A percentile compares a stretch with the other conserved stretches of the same genome.
Evolutionary conservation across 2,329 filamentous ascomycete genomes (phyloP).

Genomic region (Xylaria polymorpha): DNA sequence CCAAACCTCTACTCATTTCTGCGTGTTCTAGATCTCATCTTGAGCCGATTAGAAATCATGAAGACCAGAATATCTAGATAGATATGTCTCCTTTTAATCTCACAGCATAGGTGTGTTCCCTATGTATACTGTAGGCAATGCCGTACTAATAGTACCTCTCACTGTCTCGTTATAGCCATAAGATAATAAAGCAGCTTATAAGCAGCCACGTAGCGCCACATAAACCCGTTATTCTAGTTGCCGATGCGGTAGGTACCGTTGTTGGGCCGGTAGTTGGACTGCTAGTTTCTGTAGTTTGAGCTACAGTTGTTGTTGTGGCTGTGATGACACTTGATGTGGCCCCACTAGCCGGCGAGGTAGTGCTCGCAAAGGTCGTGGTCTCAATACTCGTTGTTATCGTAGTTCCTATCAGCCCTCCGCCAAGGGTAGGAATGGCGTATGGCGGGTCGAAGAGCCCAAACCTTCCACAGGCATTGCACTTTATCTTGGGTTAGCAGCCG

Average conservation of each 20-base stretch:
- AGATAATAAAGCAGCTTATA: conserved; percentile 13
- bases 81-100: background rate
- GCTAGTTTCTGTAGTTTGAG: conserved; percentile 36
- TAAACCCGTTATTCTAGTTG: conserved; percentile 25
- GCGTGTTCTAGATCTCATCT: no score
- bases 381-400: conserved; percentile 38
- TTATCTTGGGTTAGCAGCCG: conserved; percentile 7
- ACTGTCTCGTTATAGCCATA: conserved; percentile 7
- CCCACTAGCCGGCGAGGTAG: conserved; percentile 25
- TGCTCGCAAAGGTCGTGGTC: conserved; percentile 23
- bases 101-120: background rate
- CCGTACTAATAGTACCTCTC: background rate
- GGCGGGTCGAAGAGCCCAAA: conserved; percentile 56
- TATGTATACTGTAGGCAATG: background rate
- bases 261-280: conserved; percentile 25
- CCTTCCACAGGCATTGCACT: conserved; percentile 51
- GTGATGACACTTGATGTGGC: conserved; percentile 27
- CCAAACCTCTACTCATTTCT: no score
- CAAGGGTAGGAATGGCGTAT: conserved; percentile 53
- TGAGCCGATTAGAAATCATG: background rate
- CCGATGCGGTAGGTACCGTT: conserved; percentile 28
- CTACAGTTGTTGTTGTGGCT: conserved; percentile 33
- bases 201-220: conserved; percentile 22
- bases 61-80: background rate
- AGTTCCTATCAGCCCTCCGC: conserved; percentile 42